Conservation (phyloP, 768 basidiomycete genomes). For the Pulveroboletus ravenelii region DNA sequence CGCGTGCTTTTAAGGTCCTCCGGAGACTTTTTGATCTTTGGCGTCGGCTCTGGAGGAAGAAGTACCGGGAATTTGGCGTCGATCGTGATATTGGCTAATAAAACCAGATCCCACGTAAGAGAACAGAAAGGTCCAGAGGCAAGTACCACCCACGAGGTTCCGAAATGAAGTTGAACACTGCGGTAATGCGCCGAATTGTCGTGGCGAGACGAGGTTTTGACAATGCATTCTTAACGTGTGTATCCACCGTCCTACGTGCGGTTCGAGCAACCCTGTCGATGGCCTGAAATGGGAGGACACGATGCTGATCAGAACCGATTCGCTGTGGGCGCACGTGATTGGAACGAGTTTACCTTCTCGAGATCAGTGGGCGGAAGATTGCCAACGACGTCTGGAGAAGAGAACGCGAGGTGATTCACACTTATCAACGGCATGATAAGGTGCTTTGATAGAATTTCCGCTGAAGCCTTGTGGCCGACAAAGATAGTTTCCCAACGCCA, state of each 20-base stretch:
- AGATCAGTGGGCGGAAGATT: constrained; percentile 55
- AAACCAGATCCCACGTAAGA: constrained; percentile 12
- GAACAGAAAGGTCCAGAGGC: constrained; percentile 3
- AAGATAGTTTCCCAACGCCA: constrained; percentile 78
- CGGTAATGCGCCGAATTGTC: constrained; percentile 64
- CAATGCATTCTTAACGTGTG: constrained; percentile 66
- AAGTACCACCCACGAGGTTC: constrained; percentile 53
- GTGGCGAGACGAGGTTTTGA: constrained; percentile 66
- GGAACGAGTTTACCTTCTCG: constrained; percentile 49
- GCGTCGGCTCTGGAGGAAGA: constrained; percentile 17
- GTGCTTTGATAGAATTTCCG: constrained; percentile 73
- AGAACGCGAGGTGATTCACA: constrained; percentile 62
- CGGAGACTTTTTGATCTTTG: constrained; percentile 10
- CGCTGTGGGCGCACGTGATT: constrained; percentile 3
- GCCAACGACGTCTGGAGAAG: constrained; percentile 52
- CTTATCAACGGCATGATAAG: constrained; percentile 75
- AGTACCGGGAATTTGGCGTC: constrained; percentile 45
- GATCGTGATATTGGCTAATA: constrained; percentile 48
- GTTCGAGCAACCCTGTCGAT: constrained; percentile 68
- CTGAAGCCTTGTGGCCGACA: constrained; percentile 57
- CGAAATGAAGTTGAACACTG: constrained; percentile 61
- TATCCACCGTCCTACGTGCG: constrained; percentile 63
- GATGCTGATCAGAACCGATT: constrained; percentile 1
- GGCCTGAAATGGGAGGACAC: constrained; percentile 37
- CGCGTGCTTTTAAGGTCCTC: constrained; percentile 6